These are phyloP conservation scores for Dipteronia dyeriana DNA, from an alignment of 345 rosid genomes.

Conservation along the genomic window DNA sequence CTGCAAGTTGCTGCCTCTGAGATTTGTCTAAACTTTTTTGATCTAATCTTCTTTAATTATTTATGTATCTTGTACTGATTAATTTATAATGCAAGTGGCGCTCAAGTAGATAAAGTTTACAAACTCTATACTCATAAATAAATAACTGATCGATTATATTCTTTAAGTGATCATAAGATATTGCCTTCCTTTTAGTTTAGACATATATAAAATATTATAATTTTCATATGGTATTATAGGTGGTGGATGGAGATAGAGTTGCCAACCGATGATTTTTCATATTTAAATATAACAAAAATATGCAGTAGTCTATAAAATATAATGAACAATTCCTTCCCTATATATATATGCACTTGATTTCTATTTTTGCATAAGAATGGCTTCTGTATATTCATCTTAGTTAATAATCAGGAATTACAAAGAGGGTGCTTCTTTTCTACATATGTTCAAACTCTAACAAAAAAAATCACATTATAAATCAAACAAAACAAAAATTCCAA, in stretches of 20 bases:
- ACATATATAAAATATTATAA: background rate
- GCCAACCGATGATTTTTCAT: conserved; percentile 10
- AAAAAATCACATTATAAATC: no score
- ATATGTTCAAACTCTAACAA: no score
- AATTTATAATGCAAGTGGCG: conserved; percentile 27
- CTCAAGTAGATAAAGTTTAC: conserved; percentile 18
- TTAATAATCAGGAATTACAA: background rate
- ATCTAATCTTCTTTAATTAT: conserved; percentile 32
- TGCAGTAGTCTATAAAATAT: no score
- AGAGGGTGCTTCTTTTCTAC: no score
- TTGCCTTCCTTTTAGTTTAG: conserved; percentile 3
- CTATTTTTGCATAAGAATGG: no score
- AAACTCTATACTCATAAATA: background rate
- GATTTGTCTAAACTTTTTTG: conserved; percentile 37
- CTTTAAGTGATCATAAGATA: conserved; percentile 10
- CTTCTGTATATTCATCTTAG: no score
- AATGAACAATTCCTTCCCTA: no score
- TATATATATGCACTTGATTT: no score
- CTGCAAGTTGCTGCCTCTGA: conserved; percentile 43
- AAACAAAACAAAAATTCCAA: no score
- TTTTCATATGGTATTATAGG: background rate
- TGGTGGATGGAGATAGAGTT: background rate
- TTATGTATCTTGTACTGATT: background rate
- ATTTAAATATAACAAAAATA: no score
- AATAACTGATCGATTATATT: background rate